A percentile compares a stretch with the other conserved stretches of the same genome.
These are phyloP conservation scores for Ustilago curta DNA, from an alignment of 1,284 basidiomycete genomes.

Conservation along the genomic window DNA sequence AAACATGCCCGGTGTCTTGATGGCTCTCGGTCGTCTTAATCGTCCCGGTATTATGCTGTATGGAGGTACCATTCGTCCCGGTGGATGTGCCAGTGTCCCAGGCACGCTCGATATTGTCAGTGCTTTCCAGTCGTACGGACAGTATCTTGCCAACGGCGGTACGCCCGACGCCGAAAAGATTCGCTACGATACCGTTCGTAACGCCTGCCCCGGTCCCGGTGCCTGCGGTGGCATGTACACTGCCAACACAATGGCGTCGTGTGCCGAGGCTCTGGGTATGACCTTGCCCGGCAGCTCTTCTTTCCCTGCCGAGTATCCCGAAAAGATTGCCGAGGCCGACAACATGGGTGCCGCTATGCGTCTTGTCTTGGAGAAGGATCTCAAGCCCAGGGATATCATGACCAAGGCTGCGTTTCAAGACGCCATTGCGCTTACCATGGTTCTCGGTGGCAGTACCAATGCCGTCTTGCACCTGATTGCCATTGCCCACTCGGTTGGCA, in stretches of 20 bases:
- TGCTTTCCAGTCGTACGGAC: slow-evolving; percentile 68
- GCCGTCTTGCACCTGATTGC: slow-evolving; percentile 68
- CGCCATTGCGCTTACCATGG: slow-evolving; percentile 68
- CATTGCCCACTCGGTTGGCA: slow-evolving; percentile 65
- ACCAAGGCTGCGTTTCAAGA: slow-evolving; percentile 64
- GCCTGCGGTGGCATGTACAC: slow-evolving; percentile 70
- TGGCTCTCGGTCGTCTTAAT: slow-evolving; percentile 68
- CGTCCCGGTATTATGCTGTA: slow-evolving; percentile 69
- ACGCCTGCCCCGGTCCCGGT: slow-evolving; percentile 67
- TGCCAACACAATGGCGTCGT: slow-evolving; percentile 69
- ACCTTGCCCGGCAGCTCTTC: slow-evolving; percentile 65
- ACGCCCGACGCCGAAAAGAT: slow-evolving; percentile 65
- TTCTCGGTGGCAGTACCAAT: slow-evolving; percentile 67
- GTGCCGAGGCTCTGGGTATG: slow-evolving; percentile 68
- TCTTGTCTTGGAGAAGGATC: slow-evolving; percentile 66
- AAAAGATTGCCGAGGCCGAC: slow-evolving; percentile 66
- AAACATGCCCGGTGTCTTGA: slow-evolving; percentile 69
- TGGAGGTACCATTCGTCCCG: slow-evolving; percentile 68
- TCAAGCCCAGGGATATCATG: slow-evolving; percentile 68
- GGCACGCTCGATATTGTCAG: slow-evolving; percentile 67
- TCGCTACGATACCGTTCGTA: slow-evolving; percentile 64
- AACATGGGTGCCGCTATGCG: slow-evolving; percentile 62
- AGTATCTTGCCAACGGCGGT: slow-evolving; percentile 65
- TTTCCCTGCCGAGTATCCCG: slow-evolving; percentile 67
- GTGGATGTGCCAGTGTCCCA: slow-evolving; percentile 52